Evolutionary conservation across 2,329 filamentous ascomycete species (phyloP), one percentile per base, ranked within the genome.

Genomic region (Exophiala phaeomuriformis): DNA sequence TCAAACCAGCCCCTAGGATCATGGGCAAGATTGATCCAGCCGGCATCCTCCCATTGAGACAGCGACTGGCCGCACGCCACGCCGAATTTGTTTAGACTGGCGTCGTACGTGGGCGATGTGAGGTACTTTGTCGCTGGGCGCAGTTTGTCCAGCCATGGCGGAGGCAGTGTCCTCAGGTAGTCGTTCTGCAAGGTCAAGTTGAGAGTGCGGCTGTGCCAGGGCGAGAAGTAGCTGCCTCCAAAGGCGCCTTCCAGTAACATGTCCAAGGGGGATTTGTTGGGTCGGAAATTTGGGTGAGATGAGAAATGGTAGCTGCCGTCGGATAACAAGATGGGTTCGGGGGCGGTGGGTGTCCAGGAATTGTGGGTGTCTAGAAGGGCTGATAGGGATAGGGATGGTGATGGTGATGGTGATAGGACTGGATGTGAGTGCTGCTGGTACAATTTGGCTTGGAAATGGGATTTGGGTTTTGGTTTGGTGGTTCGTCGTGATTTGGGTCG

Each of bases 1-100:
- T 80, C 77, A 59, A 79, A 79, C 77, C 76, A 81, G 4, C 77
- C 77, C 43, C 78, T 64, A 1, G 78, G 73, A 62, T 80, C 77
- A 49, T 73, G 72, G 28, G 69, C 68, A 57, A 78, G 77, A n/a
- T 69, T 68, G 45, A 80, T 79, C 77, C 77, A 81, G 0, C 78
- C 77, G 3, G 69, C 69, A 0, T 72, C 74, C 61, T 80, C 77
- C 77, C 77, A 80, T 57, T 77, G 71, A 60, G 79, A 76, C 42
- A 79, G 79, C 10, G 65, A 71, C 64, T 80, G 77, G 3, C 77
- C 77, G 58, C 76, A 78, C 2, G 71, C 59, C 2, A 78, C 76
- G 52, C 73, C 73, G 65, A 71, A 79, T 58, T 79, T 80, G 64
- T 80, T 80, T 29, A 77, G 65, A 1, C 72, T 71, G 0, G 76